Base-by-base conservation (phyloP, 106 monocot species). In the Allium cepa region DNA sequence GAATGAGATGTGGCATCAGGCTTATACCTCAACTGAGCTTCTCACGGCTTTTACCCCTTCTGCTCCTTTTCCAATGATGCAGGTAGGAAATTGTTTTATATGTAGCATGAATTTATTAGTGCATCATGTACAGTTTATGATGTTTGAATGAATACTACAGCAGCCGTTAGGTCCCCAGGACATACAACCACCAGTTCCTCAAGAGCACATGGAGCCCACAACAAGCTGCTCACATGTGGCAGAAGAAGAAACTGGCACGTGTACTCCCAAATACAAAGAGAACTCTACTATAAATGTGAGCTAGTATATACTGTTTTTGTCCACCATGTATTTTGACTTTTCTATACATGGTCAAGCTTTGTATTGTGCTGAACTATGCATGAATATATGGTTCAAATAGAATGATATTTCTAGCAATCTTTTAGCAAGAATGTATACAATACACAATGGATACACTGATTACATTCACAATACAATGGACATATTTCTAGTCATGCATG, bases 11-110 rank as follows among this genome's bases (percentile, higher is more conserved):
- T 83, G 87, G 87, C 77, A 80, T 16, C 77, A 87, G 45, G 72
- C 67, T 17, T 87, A 77, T 75, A 72, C 79, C 3, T 78, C 87
- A 5, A 78, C 77, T 2, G 87, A 83, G 72, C 71, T 87, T 48
- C 80, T 87, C 68, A 71, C 79, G 4, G 63, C 74, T n/a, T 68
- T 87, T 53, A 77, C 83, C 22, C 82, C 79, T 8, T 27, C 81
- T 1, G 8, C 74, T 11, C 68, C 79, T 10, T 80, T 70, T 61
- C 79, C 79, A 22, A 50, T 87, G 48, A 62, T 80, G 10, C 76
- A 86, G 70, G 81, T 46, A 11, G 11, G 9, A 9, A 9, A 49
- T 26, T 46, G 1, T 59, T n/a, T 47, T 27, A 8, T 57, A 9
- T 10, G 55, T 27, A 10, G 0, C 36, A 36, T 36, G 36, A 36